Evolutionary conservation across 192 early-diverging fungal genomes (phyloP), one percentile per base, ranked within the genome.

Genomic region (Tieghemiomyces parasiticus): DNA sequence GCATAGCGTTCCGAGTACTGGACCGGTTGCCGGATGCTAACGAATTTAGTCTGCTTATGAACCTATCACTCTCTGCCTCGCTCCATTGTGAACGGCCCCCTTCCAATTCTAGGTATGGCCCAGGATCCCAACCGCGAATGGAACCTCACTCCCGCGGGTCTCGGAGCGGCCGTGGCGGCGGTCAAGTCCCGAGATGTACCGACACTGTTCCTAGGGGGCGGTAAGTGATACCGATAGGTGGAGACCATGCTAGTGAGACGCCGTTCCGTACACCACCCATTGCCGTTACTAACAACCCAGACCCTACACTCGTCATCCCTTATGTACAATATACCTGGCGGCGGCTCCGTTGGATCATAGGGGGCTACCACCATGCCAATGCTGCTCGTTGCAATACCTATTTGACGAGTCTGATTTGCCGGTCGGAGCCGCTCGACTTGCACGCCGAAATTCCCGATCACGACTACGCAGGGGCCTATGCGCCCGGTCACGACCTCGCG

Each of bases 381-480:
- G 90, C 92, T 2, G 89, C 92, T 4, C 72, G 93, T 22, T 90
- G 92, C 63, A 97, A 95, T 93, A 80, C 89, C 24, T 95, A 92
- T 59, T 86, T 97, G 64, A 97, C 96, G 0, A 87, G 88, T 0
- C 71, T 90, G 10, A 78, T 90, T 0, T 78, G 88, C 0, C 8
- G 61, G 1, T 59, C 61, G 2, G 22, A 3, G 9, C 59, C 62
- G 14, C 62, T 71, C 47, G 38, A 35, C 0, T 35, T 61, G 0
- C 47, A 44, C 13, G 22, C 58, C 65, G 82, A 81, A 26, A 62
- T 89, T 3, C 87, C 87, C 0, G 81, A 75, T 51, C 84, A 86
- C 59, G 75, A 76, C 52, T 86, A 84, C 61, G 76, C 73, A 54
- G 65, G 76, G 45, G 80, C 84, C 58, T 89, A 74, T 56, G 77